Evolutionary conservation across 139 green algal species (phyloP), one percentile per base, ranked within the genome.

Genomic region (Zygnema circumcarinatum): DNA sequence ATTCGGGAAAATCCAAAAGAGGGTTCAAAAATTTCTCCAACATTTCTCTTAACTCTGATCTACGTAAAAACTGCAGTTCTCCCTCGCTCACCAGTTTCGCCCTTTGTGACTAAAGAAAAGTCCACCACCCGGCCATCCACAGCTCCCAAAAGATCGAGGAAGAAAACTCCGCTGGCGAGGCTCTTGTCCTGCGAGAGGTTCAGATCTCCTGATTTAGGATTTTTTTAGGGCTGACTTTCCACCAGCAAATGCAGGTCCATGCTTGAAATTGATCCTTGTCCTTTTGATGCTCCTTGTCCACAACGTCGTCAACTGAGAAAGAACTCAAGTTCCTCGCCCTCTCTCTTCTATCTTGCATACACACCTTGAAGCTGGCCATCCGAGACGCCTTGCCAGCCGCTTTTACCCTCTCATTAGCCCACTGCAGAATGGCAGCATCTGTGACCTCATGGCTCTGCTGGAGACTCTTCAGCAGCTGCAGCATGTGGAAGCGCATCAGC

Each of bases 111-210:
- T 42, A 90, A 72, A 0, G 76, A 52, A 33, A 76, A 68, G 80
- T 94, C 76, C 11, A 94, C 86, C 2, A 88, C 79, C 11, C 81
- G 3, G 2, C 86, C 83, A 74, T 87, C 73, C 2, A 94, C 52
- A 21, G 88, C 92, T 33, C 84, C 32, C 85, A 94, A 83, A 42
- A 94, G 88, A 31, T 93, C 79, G 54, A 94, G 72, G 47, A 94
- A 82, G 52, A 91, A 83, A 1, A 92, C 67, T 2, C 92, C 87
- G 2, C 40, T 90, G 2, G 73, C 31, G 68, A 94, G 32, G 41
- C 32, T 86, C 62, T 72, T 76, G 67, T 94, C 92, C 39, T 76
- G 76, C 56, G 83, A 39, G 16, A 62, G 7, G 47, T n/a, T n/a
- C n/a, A n/a, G n/a, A n/a, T n/a, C n/a, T n/a, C n/a, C n/a, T n/a